Evolutionary conservation across 106 monocot species (phyloP), one percentile per base, ranked within the genome.

Genomic region (Hemerocallis citrina): DNA sequence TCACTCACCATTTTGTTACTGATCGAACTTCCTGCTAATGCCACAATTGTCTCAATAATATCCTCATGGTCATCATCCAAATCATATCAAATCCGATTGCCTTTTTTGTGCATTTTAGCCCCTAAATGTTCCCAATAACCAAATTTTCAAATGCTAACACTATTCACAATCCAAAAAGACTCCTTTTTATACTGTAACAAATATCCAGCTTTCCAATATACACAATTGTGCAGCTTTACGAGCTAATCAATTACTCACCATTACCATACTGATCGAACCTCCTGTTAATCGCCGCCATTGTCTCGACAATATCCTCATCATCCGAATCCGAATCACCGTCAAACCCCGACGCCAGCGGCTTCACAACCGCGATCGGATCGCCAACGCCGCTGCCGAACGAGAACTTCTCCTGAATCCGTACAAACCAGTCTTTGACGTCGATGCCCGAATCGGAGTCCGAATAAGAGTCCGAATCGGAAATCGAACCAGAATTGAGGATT

Each of bases 251-350:
- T n/a, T n/a, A 35, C 73, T 66, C 20, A 90, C 95, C 83, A 7
- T 48, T 66, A 46, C 87, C 63, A 41, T 88, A 98, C 46, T 71
- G 72, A 22, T 75, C 46, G 52, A 98, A 91, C 65, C 81, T 71
- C 58, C 79, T 71, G 75, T 85, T 77, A 48, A 98, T 88, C 3
- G 76, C 76, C 11, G 79, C 74, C 15, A 98, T 75, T 21, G 80
- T 92, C 62, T 82, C 88, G 36, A 82, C 68, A 42, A 92, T 88
- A 24, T 98, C 98, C 22, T 59, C 59, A 4, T 92, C 82, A 14
- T 76, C 78, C 0, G 70, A 67, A 25, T 75, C 79, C 0, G 70
- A 67, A 25, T 75, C 79, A n/a, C 19, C 56, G 60, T 17, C n/a
- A 63, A 37, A 6, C 42, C 19, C 13, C n/a, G 35, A n/a, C 7